Evolutionary conservation across 176 grass and related monocot genomes (phyloP), one percentile per base, ranked within the genome.

Genomic region (Rhipidocladum racemiflorum): DNA sequence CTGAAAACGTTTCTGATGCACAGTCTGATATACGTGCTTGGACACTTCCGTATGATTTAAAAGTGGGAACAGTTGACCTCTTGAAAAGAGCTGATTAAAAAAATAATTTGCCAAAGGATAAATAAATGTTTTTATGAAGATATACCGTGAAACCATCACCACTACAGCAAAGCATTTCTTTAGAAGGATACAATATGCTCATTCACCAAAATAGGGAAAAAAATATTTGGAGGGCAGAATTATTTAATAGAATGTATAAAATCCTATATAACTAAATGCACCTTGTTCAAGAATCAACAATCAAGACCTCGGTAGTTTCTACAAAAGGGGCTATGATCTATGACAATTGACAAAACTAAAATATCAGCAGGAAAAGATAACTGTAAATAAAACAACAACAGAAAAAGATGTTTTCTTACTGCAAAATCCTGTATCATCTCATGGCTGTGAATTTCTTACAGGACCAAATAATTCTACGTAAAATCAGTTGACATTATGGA

Each of bases 21-120:
- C 86, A 94, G 79, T 97, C 95, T 89, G 95, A 92, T 89, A 97
- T 94, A 44, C 34, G 88, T 73, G 90, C 95, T 94, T 97, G 92
- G 68, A 89, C 86, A 20, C 88, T 92, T 89, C 88, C 92, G 59
- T 97, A 91, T 35, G 86, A 94, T 90, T 93, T 86, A 77, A 94
- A 97, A 50, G 86, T 92, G 18, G 95, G 95, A 81, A 97, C 84
- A 84, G 90, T 93, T 63, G 95, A 97, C 79, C 95, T 91, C 90
- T 97, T 97, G 81, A 97, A 97, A 88, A 97, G 73, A 86, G 95
- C 95, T 97, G 88, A 85, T 86, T 39, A 66, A 72, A 75, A 83
- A 65, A 85, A 79, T 81, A 54, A 1, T 17, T 17, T 81, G 53
- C 75, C 25, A 85, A 85, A 76, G 10, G 32, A 53, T 69, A 80